Evolutionary conservation across 2,329 filamentous ascomycete genomes (phyloP), one percentile per base, ranked within the genome.

Genomic region (Penicillium sp.): DNA sequence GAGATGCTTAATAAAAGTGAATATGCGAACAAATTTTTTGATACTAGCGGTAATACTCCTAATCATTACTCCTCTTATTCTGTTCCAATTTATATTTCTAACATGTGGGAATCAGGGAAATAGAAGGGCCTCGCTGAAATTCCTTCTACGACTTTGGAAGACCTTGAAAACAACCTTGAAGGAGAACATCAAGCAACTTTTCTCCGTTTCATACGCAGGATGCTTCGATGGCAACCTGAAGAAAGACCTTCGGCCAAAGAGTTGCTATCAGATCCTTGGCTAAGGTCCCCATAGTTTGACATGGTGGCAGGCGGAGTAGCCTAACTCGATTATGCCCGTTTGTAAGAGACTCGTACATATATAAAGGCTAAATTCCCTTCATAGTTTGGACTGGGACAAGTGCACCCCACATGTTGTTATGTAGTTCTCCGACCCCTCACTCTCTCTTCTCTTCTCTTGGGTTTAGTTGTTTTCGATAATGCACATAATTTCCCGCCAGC

Each of bases 1-100:
- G 57, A 62, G 2, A 68, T 74, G 35, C 43, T 74, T 35, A 55
- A 8, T 58, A 57, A 66, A 2, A 72, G 67, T 37, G 56, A 60
- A 3, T 58, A 53, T 37, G 48, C 50, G n/a, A 49, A 6, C 1
- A 25, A 55, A 8, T 58, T 52, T 29, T 61, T 61, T 33, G 54
- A 60, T 50, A 42, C 15, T 3, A 31, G 55, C 23, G 53, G 57
- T 60, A 53, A 23, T 20, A 3, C 15, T 9, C 20, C 20, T 4
- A 23, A 3, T 23, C 4, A 23, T 23, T 23, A 23, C 20, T 23
- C 20, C 20, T 23, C 4, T 23, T 23, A 23, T 23, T 23, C 15
- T 23, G 20, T 23, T 23, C 20, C 20, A 23, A 23, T 23, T 23
- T 23, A 23, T 23, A 23, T 23, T 4, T 23, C 46, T 54, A 29